Base-by-base conservation (phyloP, 169 alveolate species). In the Cystoisospora suis region DNA sequence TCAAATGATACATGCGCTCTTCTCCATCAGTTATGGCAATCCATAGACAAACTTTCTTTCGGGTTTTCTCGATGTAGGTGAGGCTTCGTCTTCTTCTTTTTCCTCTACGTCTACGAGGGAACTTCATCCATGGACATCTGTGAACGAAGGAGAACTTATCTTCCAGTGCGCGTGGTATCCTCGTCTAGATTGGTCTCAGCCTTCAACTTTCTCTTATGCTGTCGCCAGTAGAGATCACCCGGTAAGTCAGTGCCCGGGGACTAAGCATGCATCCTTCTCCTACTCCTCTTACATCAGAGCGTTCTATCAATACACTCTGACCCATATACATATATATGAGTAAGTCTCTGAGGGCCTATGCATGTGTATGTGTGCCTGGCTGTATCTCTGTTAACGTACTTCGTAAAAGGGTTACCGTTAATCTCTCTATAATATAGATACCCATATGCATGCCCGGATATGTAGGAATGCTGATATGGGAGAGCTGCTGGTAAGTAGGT, bases 151-250 rank as follows among this genome's bases (percentile, higher is more conserved):
- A 86, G 91, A 86, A 49, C 42, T 32, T 9, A 44, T 86, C 40
- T 86, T 86, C n/a, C 87, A 86, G 12, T 86, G 69, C 75, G 0
- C 20, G 40, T 86, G 91, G 91, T 86, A 27, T 70, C 91, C 91
- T 0, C 46, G 47, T 9, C 69, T 86, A 3, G 87, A 86, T 59
- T 86, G 91, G 91, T 17, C 58, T 4, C 45, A 36, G 23, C 91
- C 91, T 9, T 47, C 53, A n/a, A 59, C 87, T 6, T 86, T 23
- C 42, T 86, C 69, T 36, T 86, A 36, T 32, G 91, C 91, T 40
- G 75, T 70, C 47, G 42, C 91, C 75, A 49, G 86, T 20, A 49
- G 91, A 9, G 91, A 86, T 36, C 91, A 59, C 49, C 91, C 91
- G 7, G 91, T 86, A 70, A 3, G 83, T 40, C 75, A 29, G 17